A percentile compares a stretch with the other conserved stretches of the same genome.
Evolutionary conservation across 441 rosid genomes (phyloP).

Genomic region (Populus hybrid): DNA sequence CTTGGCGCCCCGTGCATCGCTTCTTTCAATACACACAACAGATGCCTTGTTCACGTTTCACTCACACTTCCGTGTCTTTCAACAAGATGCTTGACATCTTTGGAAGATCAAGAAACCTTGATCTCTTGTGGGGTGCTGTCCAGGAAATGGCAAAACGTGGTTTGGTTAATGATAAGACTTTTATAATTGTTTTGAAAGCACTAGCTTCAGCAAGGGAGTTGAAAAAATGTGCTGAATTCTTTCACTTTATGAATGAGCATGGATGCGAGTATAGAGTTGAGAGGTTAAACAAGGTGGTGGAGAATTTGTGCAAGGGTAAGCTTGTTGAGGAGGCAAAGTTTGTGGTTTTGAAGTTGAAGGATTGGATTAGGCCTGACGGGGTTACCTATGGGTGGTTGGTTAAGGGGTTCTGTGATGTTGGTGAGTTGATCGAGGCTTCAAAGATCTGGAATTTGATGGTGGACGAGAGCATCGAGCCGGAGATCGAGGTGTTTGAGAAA

Average conservation of each 20-base stretch:
- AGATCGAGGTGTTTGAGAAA: constrained; percentile 47
- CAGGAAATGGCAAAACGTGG: constrained; percentile 42
- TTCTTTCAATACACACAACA: constrained; percentile 59
- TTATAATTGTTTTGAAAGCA: constrained; percentile 48
- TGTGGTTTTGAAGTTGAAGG: constrained; percentile 54
- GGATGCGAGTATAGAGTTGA: constrained; percentile 48
- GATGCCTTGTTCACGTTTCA: constrained; percentile 29
- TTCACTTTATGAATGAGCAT: constrained; percentile 56
- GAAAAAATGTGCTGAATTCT: constrained; percentile 61
- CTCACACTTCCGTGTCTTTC: constrained; percentile 50
- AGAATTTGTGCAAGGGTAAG: constrained; percentile 48
- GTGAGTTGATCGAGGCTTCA: constrained; percentile 68
- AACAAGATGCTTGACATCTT: constrained; percentile 63
- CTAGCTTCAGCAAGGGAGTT: constrained; percentile 62
- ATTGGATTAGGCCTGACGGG: constrained; percentile 47
- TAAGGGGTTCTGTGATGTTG: constrained; percentile 60
- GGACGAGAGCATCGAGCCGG: constrained; percentile 59
- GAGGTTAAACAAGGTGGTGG: constrained; percentile 52
- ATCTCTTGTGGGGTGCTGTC: constrained; percentile 62
- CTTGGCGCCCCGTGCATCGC: constrained; percentile 82
- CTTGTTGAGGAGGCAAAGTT: constrained; percentile 66
- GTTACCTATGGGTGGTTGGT: constrained; percentile 59
- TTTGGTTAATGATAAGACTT: constrained; percentile 64
- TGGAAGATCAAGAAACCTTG: constrained; percentile 69
- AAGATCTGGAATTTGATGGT: constrained; percentile 79